Evolutionary conservation across 1,284 basidiomycete genomes (phyloP), one percentile per base, ranked within the genome.

Genomic region (Agroathelia rolfsii): DNA sequence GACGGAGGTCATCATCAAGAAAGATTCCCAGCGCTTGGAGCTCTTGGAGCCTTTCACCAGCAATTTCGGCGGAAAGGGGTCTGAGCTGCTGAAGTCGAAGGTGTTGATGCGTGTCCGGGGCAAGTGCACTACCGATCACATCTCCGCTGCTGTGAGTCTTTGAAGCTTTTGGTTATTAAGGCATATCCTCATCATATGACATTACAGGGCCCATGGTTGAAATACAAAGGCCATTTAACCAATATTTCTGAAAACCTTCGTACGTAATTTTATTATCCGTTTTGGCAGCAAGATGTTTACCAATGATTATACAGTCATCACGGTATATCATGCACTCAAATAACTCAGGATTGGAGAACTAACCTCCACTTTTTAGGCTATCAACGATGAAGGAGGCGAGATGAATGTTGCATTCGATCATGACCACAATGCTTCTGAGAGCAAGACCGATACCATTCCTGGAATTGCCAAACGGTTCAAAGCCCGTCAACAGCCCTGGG

Each of bases 41-140:
- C 53, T 85, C 19, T 69, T 99, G 15, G 68, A 85, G 50, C 90
- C 95, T 3, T 99, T 99, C 57, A 43, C 59, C 3, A 83, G 78
- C 41, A 85, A 78, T 46, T 97, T 97, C 51, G 59, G 62, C 16
- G 47, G 59, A 37, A 53, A 68, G 41, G 66, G 71, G 12, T 59
- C 82, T 34, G 95, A 98, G 64, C 67, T 98, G 9, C 81, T 88
- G 13, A 46, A 68, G 22, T 60, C 92, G 55, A 85, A 76, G 47
- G 88, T 94, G 38, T 57, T 99, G 34, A 77, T 98, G 71, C 66
- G 92, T 16, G 87, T 98, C 11, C 66, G 87, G 44, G 95, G 95
- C 29, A 98, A 99, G 62, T 98, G 94, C 59, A 98, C 94, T 11
- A 99, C 95, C 17, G 95, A 99, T 52, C 92, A 96, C 55, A 96